A percentile compares a stretch with the other conserved stretches of the same genome.
phyloP scores from a whole-genome alignment of 2,329 filamentous ascomycete species.

The Paecilomyces dactylethromorphus region DNA sequence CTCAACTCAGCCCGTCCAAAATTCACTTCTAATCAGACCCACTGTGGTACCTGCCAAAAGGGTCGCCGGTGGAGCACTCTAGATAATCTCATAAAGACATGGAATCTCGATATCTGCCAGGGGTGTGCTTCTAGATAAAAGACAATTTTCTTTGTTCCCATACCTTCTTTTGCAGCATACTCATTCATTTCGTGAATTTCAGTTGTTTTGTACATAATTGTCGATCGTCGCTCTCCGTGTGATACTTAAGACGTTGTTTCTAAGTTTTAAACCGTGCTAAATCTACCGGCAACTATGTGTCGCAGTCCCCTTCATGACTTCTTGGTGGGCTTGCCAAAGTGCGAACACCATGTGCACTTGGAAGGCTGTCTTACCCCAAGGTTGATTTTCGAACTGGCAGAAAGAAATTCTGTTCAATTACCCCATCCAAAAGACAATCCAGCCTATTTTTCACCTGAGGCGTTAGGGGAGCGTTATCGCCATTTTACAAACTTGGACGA shows the following conservation, averaged over 20 bases:
- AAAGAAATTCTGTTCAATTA: conserved; percentile 58
- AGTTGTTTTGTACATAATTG: neutral
- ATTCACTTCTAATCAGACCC: neutral
- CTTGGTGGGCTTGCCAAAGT: conserved; percentile 64
- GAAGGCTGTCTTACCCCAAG: conserved; percentile 67
- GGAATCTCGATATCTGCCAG: neutral
- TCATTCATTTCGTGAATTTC: neutral
- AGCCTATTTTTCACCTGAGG: conserved; percentile 55
- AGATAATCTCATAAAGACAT: neutral
- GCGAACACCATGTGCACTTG: conserved; percentile 75
- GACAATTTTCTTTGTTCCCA: neutral
- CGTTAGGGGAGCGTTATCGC: conserved; percentile 59
- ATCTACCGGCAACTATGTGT: conserved; percentile 42
- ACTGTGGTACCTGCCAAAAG: neutral
- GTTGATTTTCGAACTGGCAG: conserved; percentile 63
- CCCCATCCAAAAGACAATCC: conserved; percentile 49
- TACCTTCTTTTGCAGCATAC: neutral
- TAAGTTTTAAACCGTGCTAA: neutral
- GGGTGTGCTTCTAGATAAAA: neutral
- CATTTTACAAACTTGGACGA: conserved; percentile 66
- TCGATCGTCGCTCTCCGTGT: neutral
- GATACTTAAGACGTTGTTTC: neutral
- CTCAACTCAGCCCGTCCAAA: neutral
- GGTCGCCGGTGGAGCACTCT: neutral
- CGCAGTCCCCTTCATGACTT: conserved; percentile 51